Evolutionary conservation across 1,284 basidiomycete species (phyloP).

Genomic region (Macrocystidia cucumis): DNA sequence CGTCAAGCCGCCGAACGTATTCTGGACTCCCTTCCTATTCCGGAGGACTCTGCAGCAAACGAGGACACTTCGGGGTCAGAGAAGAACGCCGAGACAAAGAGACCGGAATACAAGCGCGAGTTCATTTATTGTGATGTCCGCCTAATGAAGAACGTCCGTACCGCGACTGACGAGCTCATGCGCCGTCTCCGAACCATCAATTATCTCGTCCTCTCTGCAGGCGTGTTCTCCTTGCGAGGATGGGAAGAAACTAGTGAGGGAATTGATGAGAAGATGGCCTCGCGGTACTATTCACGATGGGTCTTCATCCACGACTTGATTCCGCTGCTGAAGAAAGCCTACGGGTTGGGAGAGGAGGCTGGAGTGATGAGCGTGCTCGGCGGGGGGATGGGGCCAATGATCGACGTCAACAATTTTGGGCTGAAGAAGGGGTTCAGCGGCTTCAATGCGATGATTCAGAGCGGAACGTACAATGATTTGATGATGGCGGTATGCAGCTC

Average conservation of each 20-base stretch:
- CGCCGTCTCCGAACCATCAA: conserved; percentile 23
- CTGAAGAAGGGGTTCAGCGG: conserved; percentile 21
- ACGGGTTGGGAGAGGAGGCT: conserved; percentile 23
- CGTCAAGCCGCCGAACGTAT: conserved; percentile 20
- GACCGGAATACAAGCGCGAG: conserved; percentile 14
- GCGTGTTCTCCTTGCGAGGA: conserved; percentile 20
- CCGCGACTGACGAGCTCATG: conserved; percentile 15
- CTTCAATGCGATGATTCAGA: conserved; percentile 12
- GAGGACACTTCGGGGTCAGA: too few relatives aligned
- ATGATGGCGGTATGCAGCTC: conserved; percentile 23
- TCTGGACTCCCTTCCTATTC: conserved; percentile 19
- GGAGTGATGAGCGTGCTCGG: conserved; percentile 27
- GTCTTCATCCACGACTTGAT: conserved; percentile 24
- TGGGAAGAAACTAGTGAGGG: conserved; percentile 30
- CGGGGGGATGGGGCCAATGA: conserved; percentile 22
- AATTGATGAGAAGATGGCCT: conserved; percentile 25
- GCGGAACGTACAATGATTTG: conserved; percentile 24
- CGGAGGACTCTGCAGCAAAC: conserved; percentile 8
- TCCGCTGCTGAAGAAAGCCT: conserved; percentile 18
- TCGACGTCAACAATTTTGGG: conserved; percentile 29
- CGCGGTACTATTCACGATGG: conserved; percentile 25
- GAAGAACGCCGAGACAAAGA: too few relatives aligned
- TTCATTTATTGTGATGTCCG: conserved; percentile 31
- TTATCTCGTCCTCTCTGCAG: conserved; percentile 25
- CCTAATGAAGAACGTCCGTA: conserved; percentile 27